Conservation (phyloP, 805 yeast species). For the Wickerhamomyces silvicola region DNA sequence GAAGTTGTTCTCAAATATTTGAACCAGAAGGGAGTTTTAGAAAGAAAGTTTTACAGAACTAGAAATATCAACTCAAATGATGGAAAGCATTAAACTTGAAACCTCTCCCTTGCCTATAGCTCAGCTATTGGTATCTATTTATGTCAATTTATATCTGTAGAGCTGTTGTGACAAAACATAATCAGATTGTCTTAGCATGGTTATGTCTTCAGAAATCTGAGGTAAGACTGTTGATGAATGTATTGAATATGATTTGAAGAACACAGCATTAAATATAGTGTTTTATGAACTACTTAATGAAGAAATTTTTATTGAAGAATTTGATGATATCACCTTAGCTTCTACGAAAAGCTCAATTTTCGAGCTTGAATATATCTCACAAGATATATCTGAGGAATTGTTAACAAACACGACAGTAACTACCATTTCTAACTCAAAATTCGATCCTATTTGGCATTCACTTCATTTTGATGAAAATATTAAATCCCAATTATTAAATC, state of each 20-base stretch:
- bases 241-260: too few species aligned
- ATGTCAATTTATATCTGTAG: too few species aligned
- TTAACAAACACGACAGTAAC: too few species aligned
- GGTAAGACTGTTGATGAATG: too few species aligned
- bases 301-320: conserved; percentile 14
- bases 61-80: neutral
- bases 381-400: too few species aligned
- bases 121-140: neutral
- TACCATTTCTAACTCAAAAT: conserved; percentile 23
- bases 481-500: conserved; percentile 26
- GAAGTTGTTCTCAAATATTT: too few species aligned
- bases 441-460: conserved; percentile 30
- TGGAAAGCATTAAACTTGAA: neutral
- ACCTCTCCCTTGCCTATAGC: neutral
- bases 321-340: conserved; percentile 25
- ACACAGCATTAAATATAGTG: neutral
- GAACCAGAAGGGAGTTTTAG: too few species aligned
- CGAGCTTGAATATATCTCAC: conserved; percentile 9
- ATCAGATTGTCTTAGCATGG: too few species aligned
- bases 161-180: too few species aligned
- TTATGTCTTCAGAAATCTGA: too few species aligned
- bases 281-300: neutral
- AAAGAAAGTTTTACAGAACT: too few species aligned
- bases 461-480: conserved; percentile 25
- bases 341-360: conserved; percentile 3